Conservation (phyloP, 2,329 filamentous ascomycete species). For the Colletotrichum karsti region DNA sequence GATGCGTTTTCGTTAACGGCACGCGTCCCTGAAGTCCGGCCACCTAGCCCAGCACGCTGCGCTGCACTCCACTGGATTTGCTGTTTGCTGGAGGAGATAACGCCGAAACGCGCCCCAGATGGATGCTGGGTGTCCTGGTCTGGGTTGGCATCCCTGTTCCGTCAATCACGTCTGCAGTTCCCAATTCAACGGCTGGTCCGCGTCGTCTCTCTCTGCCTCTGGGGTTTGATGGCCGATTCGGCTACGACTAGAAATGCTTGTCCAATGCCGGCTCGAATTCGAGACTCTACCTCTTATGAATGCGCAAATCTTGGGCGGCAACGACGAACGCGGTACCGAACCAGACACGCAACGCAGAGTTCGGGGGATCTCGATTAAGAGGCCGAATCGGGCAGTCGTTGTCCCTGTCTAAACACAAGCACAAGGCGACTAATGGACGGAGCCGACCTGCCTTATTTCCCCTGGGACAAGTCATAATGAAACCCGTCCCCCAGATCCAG, state of each 20-base stretch:
- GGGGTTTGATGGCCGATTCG: not conserved
- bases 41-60: too few relatives aligned
- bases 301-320: not conserved
- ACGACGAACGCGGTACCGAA: not conserved
- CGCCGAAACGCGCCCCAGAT: slow-evolving; percentile 4
- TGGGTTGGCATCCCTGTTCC: not conserved
- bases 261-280: not conserved
- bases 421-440: not conserved
- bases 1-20: slow-evolving; percentile 5
- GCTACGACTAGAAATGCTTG: not conserved
- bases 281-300: not conserved
- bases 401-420: slow-evolving; percentile 1
- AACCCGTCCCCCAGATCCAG: slow-evolving; percentile 11
- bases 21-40: slow-evolving; percentile 7
- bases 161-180: not conserved
- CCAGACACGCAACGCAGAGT: not conserved
- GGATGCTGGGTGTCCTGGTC: not conserved
- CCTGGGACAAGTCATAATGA: not conserved
- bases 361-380: slow-evolving; percentile 20
- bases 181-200: not conserved
- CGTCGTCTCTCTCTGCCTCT: not conserved
- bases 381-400: slow-evolving; percentile 12
- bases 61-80: not conserved
- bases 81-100: slow-evolving; percentile 3
- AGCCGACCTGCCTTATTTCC: slow-evolving; percentile 15